A percentile compares a stretch with the other conserved stretches of the same genome.
Conservation (phyloP, 2,329 filamentous ascomycete genomes). For the Paracorniculantispora psalliotae region DNA sequence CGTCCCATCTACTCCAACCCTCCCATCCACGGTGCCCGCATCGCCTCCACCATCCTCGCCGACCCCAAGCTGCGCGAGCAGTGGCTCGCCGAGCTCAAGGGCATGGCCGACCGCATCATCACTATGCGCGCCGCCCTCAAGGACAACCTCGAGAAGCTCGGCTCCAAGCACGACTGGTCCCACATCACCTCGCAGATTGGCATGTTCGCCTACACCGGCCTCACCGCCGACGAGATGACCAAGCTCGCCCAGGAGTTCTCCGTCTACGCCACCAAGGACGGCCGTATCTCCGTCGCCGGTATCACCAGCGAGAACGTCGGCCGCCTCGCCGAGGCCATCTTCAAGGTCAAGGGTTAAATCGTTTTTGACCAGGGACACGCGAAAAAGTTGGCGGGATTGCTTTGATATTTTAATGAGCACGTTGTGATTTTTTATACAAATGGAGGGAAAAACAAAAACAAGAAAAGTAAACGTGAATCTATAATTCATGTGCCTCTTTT, state of each 20-base stretch:
- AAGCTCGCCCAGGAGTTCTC: constrained; percentile 89
- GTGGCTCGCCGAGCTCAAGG: constrained; percentile 96
- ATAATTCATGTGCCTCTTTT: neutral
- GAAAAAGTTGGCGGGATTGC: neutral
- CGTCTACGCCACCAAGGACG: constrained; percentile 94
- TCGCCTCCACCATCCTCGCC: constrained; percentile 89
- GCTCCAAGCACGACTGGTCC: constrained; percentile 95
- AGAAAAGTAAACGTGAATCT: neutral
- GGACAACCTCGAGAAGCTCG: constrained; percentile 89
- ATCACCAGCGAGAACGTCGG: constrained; percentile 77
- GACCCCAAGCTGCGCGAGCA: constrained; percentile 79
- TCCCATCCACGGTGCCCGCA: constrained; percentile 90
- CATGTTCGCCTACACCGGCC: constrained; percentile 98
- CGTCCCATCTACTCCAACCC: constrained; percentile 98
- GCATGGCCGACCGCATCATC: constrained; percentile 98
- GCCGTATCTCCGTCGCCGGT: constrained; percentile 79
- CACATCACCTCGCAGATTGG: constrained; percentile 99
- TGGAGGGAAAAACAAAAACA: neutral
- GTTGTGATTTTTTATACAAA: neutral
- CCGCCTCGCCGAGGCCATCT: constrained; percentile 77
- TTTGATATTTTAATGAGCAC: constrained; percentile 1
- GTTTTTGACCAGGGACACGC: no score
- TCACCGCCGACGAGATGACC: constrained; percentile 89
- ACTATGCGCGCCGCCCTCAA: constrained; percentile 93
- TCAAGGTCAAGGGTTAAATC: constrained; percentile 69